Evolutionary conservation across 192 early-diverging fungal species (phyloP), one percentile per base, ranked within the genome.

Genomic region (Spizellomyces sp.): DNA sequence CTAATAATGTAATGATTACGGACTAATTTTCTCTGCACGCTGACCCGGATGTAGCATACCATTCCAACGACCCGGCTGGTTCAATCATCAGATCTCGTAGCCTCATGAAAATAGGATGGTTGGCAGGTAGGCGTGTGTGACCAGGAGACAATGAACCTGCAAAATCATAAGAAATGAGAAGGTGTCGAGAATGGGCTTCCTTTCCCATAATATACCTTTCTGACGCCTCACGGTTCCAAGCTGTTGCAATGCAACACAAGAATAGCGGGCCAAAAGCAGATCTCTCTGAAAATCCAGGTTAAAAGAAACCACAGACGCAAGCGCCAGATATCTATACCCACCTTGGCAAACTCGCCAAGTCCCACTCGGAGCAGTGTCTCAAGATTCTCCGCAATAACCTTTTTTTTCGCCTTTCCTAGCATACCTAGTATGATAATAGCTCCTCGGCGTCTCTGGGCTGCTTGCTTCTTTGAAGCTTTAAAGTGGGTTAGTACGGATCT

Each of bases 341-440:
- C 85, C 77, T 87, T 90, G 15, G 93, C 94, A 59, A 84, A 82
- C n/a, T 83, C 80, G 43, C 94, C 95, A 64, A 99, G 81, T 0
- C 98, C 98, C 68, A 95, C 86, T 54, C 84, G 80, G 36, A 96
- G 79, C 66, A 98, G 79, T 4, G 90, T 69, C 62, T 98, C 96
- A 22, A 93, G 87, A 69, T 95, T 94, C 47, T 96, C 89, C 0
- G 89, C 81, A 42, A 97, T 90, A 70, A 98, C 90, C 10, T 90
- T 86, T 41, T 86, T 87, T 41, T 87, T 89, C 5, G 93, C 89
- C 68, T 95, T 95, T 6, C 93, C 95, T 60, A 99, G 66, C 95
- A 98, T 98, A 17, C 92, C 89, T 5, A 99, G 77, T 48, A 99
- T 88, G 54, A 96, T 93, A 22, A 99, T 91, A 0, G 96, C 94